Evolutionary conservation across 345 rosid genomes (phyloP), one percentile per base, ranked within the genome.

Genomic region (Crucihimalaya himalaica): DNA sequence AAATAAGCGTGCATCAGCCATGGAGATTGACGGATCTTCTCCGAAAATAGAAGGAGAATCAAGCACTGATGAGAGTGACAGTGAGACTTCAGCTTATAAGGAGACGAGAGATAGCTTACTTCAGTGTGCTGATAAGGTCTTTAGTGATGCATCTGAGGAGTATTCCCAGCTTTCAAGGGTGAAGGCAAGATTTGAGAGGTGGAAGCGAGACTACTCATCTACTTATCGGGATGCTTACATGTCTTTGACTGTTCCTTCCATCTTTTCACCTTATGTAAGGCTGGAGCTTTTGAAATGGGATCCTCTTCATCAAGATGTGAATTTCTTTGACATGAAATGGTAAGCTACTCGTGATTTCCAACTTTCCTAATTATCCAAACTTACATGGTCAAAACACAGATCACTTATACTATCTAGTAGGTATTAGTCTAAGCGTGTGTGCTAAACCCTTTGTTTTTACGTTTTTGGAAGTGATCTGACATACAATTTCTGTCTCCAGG

Each of bases 51-150:
- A 94, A 84, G 98, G 97, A 69, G 98, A 94, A 83, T 92, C 97
- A 6, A 92, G 96, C 85, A 88, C 96, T 45, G 99, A 95, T 81
- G 97, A 94, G 83, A 94, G 98, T 63, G 97, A 94, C 74, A 83
- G 87, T 77, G 99, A 94, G 78, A 84, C 79, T 78, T 80, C 83
- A 68, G 97, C 97, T 68, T 91, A 89, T 74, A 81, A 79, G 80
- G 92, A 95, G 53, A 85, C 78, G 73, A 81, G 93, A 28, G 86
- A 85, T 66, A 62, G 62, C 72, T 79, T 89, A 77, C 93, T 95
- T 63, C 84, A 83, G 76, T 82, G 86, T 45, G 97, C 93, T 23
- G 93, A 85, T 82, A 82, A 86, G 78, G 81, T 92, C 64, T 89
- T 95, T 77, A 84, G 92, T 83, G 96, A 95, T 81, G 89, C 97